Evolutionary conservation across 2,329 filamentous ascomycete genomes (phyloP).

Genomic region (Cordyceps javanica): DNA sequence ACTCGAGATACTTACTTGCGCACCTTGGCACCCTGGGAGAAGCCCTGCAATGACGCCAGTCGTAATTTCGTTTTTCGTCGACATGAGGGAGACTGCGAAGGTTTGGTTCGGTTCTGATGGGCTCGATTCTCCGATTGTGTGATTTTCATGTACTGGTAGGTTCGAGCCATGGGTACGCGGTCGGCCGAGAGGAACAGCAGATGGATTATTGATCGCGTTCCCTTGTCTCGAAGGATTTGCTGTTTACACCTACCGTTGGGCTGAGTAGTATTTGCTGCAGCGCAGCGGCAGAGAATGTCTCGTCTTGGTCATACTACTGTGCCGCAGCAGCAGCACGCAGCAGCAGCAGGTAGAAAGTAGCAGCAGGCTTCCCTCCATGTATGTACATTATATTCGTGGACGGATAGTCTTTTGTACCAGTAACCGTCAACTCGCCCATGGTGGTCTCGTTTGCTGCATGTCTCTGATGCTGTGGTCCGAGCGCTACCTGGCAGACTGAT

Average conservation of each 20-base stretch:
- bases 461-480: slow-evolving; percentile 10
- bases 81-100: neutral
- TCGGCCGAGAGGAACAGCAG: neutral
- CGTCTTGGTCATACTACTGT: neutral
- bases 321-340: neutral
- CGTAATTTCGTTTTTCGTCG: slow-evolving; percentile 6
- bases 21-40: neutral
- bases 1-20: too few relatives aligned
- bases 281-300: neutral
- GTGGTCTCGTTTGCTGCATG: slow-evolving; percentile 5
- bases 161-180: too few relatives aligned
- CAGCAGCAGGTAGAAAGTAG: neutral
- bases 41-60: slow-evolving; percentile 10
- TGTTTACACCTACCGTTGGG: neutral
- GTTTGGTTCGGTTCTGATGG: neutral
- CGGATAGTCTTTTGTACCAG: too few relatives aligned
- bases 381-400: too few relatives aligned
- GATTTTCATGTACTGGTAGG: too few relatives aligned
- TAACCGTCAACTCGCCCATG: too few relatives aligned
- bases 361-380: too few relatives aligned
- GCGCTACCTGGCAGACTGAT: neutral
- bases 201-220: neutral
- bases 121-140: neutral
- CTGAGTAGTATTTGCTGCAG: neutral
- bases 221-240: neutral